Evolutionary conservation across 805 yeast genomes (phyloP), one percentile per base, ranked within the genome.

Genomic region (Zygosaccharomyces rouxii): DNA sequence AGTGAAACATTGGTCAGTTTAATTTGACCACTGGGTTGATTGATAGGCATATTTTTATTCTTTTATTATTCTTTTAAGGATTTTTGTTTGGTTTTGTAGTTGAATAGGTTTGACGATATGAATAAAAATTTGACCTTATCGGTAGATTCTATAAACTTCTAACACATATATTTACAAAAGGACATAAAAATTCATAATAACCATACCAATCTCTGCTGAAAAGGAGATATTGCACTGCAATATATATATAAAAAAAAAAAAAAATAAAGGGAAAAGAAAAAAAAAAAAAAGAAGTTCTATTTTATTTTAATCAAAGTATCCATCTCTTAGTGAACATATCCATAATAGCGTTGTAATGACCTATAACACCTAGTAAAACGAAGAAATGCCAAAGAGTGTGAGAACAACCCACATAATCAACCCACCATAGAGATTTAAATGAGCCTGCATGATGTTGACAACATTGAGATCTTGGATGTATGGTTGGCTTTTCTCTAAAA

Each of bases 381-480:
- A 86, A 88, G 10, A 89, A 64, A 69, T 92, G 99, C 99, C 99
- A 92, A 26, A 92, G 72, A 60, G 89, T 90, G 67, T 92, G 99
- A 31, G 96, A 87, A 37, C 81, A 77, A 46, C 83, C 73, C 23
- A 78, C 65, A 64, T 84, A 86, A 57, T 86, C 94, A 13, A 83
- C 83, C 92, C 97, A 89, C 92, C 85, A 92, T 18, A 86, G 64
- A 0, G 89, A 80, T 30, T 68, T 58, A 46, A 83, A 74, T 5
- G 56, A 58, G 13, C 70, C 71, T 2, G 66, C 56, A 35, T 64
- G 57, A 22, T 60, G 38, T 1, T 35, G 30, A 22, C 50, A 44
- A 18, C 40, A 39, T 21, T 47, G 9, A 56, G 58, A 19, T 73
- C 64, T 28, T 44, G 48, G 49, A 42, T 49, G 50, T 11, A 26